phyloP scores from a whole-genome alignment of 2,329 filamentous ascomycete species.

The Alternaria panax region DNA sequence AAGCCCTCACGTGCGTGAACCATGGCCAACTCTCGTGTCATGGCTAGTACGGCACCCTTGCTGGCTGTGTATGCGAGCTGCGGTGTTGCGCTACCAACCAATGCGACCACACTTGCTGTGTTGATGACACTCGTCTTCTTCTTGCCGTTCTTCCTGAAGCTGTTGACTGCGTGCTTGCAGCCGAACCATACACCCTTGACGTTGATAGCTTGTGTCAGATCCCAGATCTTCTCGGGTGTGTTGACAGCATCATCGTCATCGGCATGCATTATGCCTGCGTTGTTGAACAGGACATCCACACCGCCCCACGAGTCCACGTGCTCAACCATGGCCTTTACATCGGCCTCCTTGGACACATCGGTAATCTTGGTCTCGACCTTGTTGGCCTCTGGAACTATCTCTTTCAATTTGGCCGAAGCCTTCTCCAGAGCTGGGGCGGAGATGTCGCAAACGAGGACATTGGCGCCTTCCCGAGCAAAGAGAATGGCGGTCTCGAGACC shows the following conservation, averaged over 20 bases:
- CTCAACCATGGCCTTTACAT: conserved; percentile 78
- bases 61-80: conserved; percentile 93
- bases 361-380: conserved; percentile 70
- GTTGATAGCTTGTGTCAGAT: conserved; percentile 91
- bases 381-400: conserved; percentile 67
- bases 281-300: conserved; percentile 94
- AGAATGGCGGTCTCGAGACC: conserved; percentile 91
- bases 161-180: conserved; percentile 86
- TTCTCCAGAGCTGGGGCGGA: conserved; percentile 79
- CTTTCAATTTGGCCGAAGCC: conserved; percentile 76
- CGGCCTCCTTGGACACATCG: conserved; percentile 85
- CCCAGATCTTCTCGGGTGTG: conserved; percentile 91
- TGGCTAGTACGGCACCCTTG: conserved; percentile 88
- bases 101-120: conserved; percentile 86
- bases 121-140: conserved; percentile 84
- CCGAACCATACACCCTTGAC: conserved; percentile 99
- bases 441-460: conserved; percentile 85
- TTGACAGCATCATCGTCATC: conserved; percentile 71
- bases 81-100: conserved; percentile 85
- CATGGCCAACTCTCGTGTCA: conserved; percentile 90
- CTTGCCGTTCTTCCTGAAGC: conserved; percentile 82
- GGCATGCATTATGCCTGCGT: conserved; percentile 95
- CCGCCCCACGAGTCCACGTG: conserved; percentile 84
- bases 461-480: conserved; percentile 87
- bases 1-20: conserved; percentile 89